Evolutionary conservation across 371 early-diverging fungal species (phyloP).

Genomic region (Capillidium rhysosporum): DNA sequence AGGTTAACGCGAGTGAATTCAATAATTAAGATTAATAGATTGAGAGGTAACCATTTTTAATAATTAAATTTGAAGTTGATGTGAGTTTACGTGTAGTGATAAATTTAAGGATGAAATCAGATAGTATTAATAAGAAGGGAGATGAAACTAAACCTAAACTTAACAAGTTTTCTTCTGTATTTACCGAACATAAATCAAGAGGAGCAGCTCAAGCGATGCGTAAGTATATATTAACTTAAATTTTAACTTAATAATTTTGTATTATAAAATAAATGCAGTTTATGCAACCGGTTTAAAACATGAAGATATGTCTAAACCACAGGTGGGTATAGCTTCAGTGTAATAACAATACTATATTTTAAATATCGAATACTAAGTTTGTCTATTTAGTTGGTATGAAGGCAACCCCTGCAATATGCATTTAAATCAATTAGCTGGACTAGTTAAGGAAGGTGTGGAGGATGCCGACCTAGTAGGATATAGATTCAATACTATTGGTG

Average conservation of each 20-base stretch:
- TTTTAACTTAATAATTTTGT: background rate
- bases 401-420: conserved; percentile 99
- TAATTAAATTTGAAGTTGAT: too few species aligned
- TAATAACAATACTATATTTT: conserved; percentile 17
- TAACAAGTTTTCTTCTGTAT: conserved; percentile 63
- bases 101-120: too few species aligned
- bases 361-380: background rate
- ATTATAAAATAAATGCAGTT: conserved; percentile 22
- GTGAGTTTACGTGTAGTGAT: too few species aligned
- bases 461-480: conserved; percentile 76
- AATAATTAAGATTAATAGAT: too few species aligned
- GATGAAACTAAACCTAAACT: background rate
- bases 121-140: too few species aligned
- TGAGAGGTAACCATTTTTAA: too few species aligned
- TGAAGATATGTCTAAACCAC: conserved; percentile 61
- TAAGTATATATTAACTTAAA: conserved; percentile 20
- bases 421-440: conserved; percentile 60
- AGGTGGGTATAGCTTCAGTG: conserved; percentile 87
- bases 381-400: conserved; percentile 64
- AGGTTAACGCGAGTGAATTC: too few species aligned
- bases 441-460: conserved; percentile 81
- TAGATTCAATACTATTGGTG: conserved; percentile 93
- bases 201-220: conserved; percentile 95
- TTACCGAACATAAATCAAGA: conserved; percentile 84
- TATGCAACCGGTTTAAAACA: conserved; percentile 77